Conservation (phyloP, 2,329 filamentous ascomycete genomes). For the Trichophyton rubrum region DNA sequence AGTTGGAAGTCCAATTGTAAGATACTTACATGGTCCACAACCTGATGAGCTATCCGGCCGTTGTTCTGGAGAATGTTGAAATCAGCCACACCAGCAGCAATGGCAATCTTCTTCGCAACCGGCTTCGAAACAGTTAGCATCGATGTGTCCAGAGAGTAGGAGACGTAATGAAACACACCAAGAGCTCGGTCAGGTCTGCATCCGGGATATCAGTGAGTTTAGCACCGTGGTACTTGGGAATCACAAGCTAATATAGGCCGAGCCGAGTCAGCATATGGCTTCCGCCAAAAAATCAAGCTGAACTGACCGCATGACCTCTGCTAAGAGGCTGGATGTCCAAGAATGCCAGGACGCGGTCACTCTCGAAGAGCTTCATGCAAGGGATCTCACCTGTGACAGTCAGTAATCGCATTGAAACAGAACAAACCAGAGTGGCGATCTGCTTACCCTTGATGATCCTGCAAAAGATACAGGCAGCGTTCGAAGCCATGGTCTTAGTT, state of each 20-base stretch:
- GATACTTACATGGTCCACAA: conserved; percentile 70
- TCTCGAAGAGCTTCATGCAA: conserved; percentile 91
- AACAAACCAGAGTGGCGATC: not conserved
- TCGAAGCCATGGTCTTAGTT: conserved; percentile 10
- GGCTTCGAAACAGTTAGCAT: conserved; percentile 36
- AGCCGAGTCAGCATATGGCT: not conserved
- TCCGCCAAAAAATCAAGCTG: not conserved
- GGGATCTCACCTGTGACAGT: conserved; percentile 72
- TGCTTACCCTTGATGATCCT: conserved; percentile 81
- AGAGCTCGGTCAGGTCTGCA: conserved; percentile 66
- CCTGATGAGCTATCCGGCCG: conserved; percentile 77
- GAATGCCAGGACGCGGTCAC: conserved; percentile 84
- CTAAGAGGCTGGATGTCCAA: conserved; percentile 89
- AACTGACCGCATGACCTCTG: conserved; percentile 70
- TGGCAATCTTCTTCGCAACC: conserved; percentile 74
- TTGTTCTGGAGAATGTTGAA: conserved; percentile 98
- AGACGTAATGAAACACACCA: conserved; percentile 42
- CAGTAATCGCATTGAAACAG: not conserved
- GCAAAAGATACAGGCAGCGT: conserved; percentile 81
- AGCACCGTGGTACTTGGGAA: conserved; percentile 85
- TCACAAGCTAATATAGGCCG: conserved; percentile 58
- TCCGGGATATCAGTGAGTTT: conserved; percentile 91
- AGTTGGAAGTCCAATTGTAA: conserved; percentile 5
- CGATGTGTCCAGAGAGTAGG: no score
- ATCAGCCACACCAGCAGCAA: conserved; percentile 60